Evolutionary conservation across 768 basidiomycete species (phyloP), one percentile per base, ranked within the genome.

Genomic region (Rhodotorula diobovata): DNA sequence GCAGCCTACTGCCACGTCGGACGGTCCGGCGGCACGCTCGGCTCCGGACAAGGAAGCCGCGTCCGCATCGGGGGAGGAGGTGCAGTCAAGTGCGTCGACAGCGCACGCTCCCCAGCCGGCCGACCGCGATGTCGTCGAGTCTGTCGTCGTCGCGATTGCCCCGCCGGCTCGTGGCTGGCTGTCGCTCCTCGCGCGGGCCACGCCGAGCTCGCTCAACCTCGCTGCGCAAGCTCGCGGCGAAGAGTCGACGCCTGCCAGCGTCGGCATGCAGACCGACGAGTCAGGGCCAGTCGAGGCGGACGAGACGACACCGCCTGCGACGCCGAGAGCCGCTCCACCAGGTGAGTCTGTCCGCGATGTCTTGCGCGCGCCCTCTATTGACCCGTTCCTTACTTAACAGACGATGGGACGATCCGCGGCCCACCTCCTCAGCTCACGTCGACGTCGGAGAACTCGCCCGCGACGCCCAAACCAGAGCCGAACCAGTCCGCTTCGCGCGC

Each of bases 381-480:
- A 10, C 23, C 32, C 10, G 23, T 43, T 12, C 0, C 5, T 25
- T 23, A 34, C 9, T 2, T 28, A 32, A 1, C 30, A 55, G 57
- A 54, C 32, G 72, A 69, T 34, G 55, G 35, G 5, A 56, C 63
- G 6, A 30, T 69, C 6, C 62, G 68, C 28, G 45, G n/a, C 28
- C 16, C 35, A 21, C 32, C 55, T 6, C 6, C 56, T 4, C 48
- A 4, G 5, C 15, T 25, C 2, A 14, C 7, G 30, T 46, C 14
- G 8, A 4, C 45, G 25, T 11, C 25, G 9, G 10, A 25, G 25
- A 63, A 58, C 2, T 53, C 57, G 46, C 56, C 61, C 23, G 3
- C 41, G 4, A 6, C 21, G n/a, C n/a, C 53, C 11, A 11, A 23
- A 4, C 20, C 20, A n/a, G 8, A 53, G 56, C 3, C 15, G 25